Percentiles rank a stretch among this genome's conserved stretches.
phyloP scores from a whole-genome alignment of 2,329 filamentous ascomycete species.

The Nemania serpens region DNA sequence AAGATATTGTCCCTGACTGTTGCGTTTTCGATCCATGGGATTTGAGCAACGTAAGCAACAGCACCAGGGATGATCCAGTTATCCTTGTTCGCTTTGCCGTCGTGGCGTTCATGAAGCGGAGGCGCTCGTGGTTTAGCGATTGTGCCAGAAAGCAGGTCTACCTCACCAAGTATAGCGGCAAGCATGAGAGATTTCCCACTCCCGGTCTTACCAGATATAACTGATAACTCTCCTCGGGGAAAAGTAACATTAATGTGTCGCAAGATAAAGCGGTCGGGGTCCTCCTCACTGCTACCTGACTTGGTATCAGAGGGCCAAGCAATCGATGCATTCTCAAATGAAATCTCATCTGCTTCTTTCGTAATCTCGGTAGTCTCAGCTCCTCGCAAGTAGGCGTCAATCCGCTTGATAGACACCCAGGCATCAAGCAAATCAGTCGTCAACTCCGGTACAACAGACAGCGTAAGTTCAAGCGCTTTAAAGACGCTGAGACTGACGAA shows the following conservation, averaged over 20 bases:
- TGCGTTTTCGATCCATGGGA: slow-evolving; percentile 85
- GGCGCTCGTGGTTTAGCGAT: slow-evolving; percentile 61
- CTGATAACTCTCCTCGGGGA: slow-evolving; percentile 69
- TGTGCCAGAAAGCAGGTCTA: slow-evolving; percentile 67
- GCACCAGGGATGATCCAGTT: slow-evolving; percentile 73
- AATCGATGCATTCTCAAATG: slow-evolving; percentile 70
- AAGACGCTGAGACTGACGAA: slow-evolving; percentile 81
- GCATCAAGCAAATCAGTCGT: slow-evolving; percentile 73
- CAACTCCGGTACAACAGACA: slow-evolving; percentile 74
- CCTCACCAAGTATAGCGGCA: slow-evolving; percentile 75
- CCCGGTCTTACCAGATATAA: slow-evolving; percentile 78
- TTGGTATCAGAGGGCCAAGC: slow-evolving; percentile 74
- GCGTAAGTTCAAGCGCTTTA: slow-evolving; percentile 70
- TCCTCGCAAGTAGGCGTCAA: slow-evolving; percentile 71
- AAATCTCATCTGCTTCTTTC: slow-evolving; percentile 61
- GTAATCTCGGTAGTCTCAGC: slow-evolving; percentile 65
- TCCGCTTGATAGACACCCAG: slow-evolving; percentile 71
- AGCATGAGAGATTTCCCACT: slow-evolving; percentile 78
- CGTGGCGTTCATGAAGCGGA: slow-evolving; percentile 58
- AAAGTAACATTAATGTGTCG: slow-evolving; percentile 69
- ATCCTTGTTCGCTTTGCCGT: slow-evolving; percentile 62
- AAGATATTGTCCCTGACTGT: slow-evolving; percentile 78
- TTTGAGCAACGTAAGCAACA: slow-evolving; percentile 77
- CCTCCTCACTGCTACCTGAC: slow-evolving; percentile 44
- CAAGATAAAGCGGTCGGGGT: slow-evolving; percentile 66